A percentile compares a stretch with the other conserved stretches of the same genome.
Evolutionary conservation across 2,329 filamentous ascomycete genomes (phyloP).

Genomic region (Nothophoma quercina): DNA sequence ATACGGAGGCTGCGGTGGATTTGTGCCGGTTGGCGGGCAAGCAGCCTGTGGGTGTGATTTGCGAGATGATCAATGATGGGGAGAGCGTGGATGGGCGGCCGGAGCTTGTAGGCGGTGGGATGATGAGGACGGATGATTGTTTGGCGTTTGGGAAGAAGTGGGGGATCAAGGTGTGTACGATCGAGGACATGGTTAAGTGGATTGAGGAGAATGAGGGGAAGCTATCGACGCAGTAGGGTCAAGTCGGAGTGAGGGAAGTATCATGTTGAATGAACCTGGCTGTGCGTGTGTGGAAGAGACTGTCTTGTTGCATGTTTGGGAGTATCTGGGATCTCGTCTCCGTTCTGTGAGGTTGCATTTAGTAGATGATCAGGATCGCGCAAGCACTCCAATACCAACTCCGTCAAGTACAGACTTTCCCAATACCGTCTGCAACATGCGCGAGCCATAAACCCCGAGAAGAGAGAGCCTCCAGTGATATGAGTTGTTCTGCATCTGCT

Average conservation of each 20-base stretch:
- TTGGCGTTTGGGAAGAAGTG: constrained; percentile 86
- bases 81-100: constrained; percentile 73
- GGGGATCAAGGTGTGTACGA: constrained; percentile 93
- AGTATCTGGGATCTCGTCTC: constrained; percentile 1
- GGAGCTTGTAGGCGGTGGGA: constrained; percentile 73
- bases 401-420: too few species aligned
- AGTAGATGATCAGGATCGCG: background rate
- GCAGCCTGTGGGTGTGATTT: constrained; percentile 78
- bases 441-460: background rate
- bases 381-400: background rate
- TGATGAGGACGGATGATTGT: constrained; percentile 91
- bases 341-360: background rate
- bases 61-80: constrained; percentile 90
- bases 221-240: constrained; percentile 23
- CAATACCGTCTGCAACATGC: too few species aligned
- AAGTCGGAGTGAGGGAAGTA: background rate
- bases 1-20: constrained; percentile 94
- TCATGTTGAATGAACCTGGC: background rate
- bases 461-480: too few species aligned
- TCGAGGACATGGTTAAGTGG: constrained; percentile 85
- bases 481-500: too few species aligned
- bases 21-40: constrained; percentile 85
- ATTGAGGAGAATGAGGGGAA: constrained; percentile 76
- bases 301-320: constrained; percentile 1
- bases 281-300: background rate